Evolutionary conservation across 345 rosid species (phyloP).

Genomic region (Conringia planisiliqua): DNA sequence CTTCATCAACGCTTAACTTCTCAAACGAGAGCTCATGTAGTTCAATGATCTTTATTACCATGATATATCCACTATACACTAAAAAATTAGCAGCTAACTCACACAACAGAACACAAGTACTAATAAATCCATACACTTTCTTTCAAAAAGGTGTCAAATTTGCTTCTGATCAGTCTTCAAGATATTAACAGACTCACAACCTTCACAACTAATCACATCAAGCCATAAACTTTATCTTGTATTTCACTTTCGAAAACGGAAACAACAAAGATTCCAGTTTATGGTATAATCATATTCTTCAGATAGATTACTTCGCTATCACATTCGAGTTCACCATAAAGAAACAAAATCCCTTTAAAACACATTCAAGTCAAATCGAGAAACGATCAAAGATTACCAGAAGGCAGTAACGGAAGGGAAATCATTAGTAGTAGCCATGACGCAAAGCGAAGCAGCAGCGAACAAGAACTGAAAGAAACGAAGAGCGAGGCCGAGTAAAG

Average conservation of each 20-base stretch:
- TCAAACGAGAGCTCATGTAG: background rate
- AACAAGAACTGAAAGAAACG: conserved; percentile 60
- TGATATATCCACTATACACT: background rate
- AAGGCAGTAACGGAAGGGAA: conserved; percentile 76
- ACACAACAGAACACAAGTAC: background rate
- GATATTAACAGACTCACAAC: background rate
- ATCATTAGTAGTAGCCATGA: conserved; percentile 73
- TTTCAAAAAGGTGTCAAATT: background rate
- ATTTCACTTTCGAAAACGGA: background rate
- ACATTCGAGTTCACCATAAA: background rate
- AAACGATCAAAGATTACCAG: conserved; percentile 36
- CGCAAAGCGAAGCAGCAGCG: conserved; percentile 51
- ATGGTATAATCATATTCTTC: background rate
- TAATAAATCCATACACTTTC: background rate
- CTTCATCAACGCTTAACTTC: background rate
- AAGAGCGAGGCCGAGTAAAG: conserved; percentile 61
- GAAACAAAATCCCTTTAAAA: background rate
- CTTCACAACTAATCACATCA: background rate
- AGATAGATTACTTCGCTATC: background rate
- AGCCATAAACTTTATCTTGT: background rate
- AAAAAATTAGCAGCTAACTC: background rate
- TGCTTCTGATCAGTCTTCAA: background rate
- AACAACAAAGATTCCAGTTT: background rate
- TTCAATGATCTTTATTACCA: background rate
- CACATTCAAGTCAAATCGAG: background rate